Percentiles rank a stretch among this genome's conserved stretches.
phyloP scores from a whole-genome alignment of 371 early-diverging fungal species.

The Globomyces sp. region DNA sequence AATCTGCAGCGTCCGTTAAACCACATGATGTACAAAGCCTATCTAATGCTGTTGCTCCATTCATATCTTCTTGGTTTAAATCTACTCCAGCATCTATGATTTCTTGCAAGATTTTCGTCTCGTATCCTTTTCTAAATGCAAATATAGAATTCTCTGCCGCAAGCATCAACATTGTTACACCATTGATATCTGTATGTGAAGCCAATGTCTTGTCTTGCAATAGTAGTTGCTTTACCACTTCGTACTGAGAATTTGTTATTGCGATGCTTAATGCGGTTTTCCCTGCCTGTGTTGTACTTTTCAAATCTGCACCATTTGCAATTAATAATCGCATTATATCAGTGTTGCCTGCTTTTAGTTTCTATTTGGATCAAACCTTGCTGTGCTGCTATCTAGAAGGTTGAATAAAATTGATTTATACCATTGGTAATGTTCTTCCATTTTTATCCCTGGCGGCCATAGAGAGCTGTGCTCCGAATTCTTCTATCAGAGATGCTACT shows the following conservation, averaged over 20 bases:
- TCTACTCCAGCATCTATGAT: slow-evolving; percentile 32
- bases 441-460: slow-evolving; percentile 43
- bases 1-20: slow-evolving; percentile 29
- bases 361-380: slow-evolving; percentile 10
- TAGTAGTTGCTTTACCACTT: slow-evolving; percentile 33
- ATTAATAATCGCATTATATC: slow-evolving; percentile 34
- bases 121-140: slow-evolving; percentile 27
- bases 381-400: slow-evolving; percentile 39
- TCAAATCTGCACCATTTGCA: slow-evolving; percentile 30
- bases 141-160: slow-evolving; percentile 38
- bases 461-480: slow-evolving; percentile 33
- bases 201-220: slow-evolving; percentile 15
- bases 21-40: slow-evolving; percentile 37
- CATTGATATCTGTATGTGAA: slow-evolving; percentile 36
- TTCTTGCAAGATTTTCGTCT: slow-evolving; percentile 31
- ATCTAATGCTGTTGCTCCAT: slow-evolving; percentile 41
- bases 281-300: slow-evolving; percentile 35
- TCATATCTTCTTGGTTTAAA: slow-evolving; percentile 31
- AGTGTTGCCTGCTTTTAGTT: background rate
- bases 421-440: slow-evolving; percentile 47
- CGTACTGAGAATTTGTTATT: slow-evolving; percentile 33
- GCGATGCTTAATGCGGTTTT: slow-evolving; percentile 47
- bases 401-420: slow-evolving; percentile 6
- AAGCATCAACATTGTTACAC: slow-evolving; percentile 48
- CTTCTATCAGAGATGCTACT: slow-evolving; percentile 26